Evolutionary conservation across 176 grass and related monocot species (phyloP).

Genomic region (Ampelocalamus luodianensis): DNA sequence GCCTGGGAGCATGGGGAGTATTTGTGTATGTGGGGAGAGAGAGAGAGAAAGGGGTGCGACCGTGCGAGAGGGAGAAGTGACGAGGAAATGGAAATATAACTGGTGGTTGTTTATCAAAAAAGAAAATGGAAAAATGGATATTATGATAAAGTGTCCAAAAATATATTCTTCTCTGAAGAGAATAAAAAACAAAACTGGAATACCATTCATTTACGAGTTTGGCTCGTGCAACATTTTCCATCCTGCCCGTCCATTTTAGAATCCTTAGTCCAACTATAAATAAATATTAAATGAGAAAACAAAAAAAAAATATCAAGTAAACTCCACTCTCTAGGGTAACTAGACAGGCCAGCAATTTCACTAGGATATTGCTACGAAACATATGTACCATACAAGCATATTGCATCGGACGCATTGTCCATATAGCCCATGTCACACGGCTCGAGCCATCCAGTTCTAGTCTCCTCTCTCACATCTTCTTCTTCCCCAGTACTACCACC

Average conservation of each 20-base stretch:
- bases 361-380: too few species aligned
- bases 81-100: constrained; percentile 51
- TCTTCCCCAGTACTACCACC: too few species aligned
- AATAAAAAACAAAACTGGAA: background rate
- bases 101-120: constrained; percentile 35
- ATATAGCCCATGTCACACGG: too few species aligned
- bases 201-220: background rate
- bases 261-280: background rate
- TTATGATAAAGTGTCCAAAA: background rate
- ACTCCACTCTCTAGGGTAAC: background rate
- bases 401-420: too few species aligned
- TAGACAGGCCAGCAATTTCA: too few species aligned
- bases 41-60: constrained; percentile 2
- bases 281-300: background rate
- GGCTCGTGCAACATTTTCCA: background rate
- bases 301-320: background rate
- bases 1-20: constrained; percentile 43
- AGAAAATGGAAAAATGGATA: background rate
- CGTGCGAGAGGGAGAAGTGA: constrained; percentile 37
- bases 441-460: too few species aligned
- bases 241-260: background rate
- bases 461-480: too few species aligned
- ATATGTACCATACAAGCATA: too few species aligned
- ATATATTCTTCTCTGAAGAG: background rate
- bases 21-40: constrained; percentile 36